These are phyloP conservation scores for Massariosphaeria phaeospora DNA, from an alignment of 495 filamentous ascomycete genomes.

Conservation along the genomic window DNA sequence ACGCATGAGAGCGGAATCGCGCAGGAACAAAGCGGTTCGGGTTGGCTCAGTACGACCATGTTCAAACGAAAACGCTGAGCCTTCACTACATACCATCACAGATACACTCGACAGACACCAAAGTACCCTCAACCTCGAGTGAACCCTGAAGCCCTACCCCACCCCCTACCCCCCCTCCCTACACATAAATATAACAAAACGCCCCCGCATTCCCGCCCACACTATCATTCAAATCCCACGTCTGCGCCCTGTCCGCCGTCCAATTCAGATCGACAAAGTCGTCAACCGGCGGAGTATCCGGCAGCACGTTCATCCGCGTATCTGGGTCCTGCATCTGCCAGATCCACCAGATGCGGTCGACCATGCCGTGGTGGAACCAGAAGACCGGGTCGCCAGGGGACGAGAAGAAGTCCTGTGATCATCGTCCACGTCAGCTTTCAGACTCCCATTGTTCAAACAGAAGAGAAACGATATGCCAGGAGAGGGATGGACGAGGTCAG, in stretches of 20 bases:
- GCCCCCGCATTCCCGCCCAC: constrained; percentile 21
- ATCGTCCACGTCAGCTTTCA: background rate
- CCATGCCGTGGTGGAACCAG: constrained; percentile 42
- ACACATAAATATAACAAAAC: constrained; percentile 32
- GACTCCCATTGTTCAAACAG: background rate
- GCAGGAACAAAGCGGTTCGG: too few relatives aligned
- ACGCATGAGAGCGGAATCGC: too few relatives aligned
- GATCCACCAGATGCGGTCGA: constrained; percentile 66
- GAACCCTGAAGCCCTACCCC: too few relatives aligned
- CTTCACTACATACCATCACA: too few relatives aligned
- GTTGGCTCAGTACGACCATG: too few relatives aligned
- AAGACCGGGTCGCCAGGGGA: constrained; percentile 31
- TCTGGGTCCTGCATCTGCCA: constrained; percentile 53
- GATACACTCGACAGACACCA: too few relatives aligned
- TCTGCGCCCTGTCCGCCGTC: constrained; percentile 5
- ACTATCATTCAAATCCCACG: constrained; percentile 15
- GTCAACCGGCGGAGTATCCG: constrained; percentile 14
- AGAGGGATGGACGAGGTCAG: background rate
- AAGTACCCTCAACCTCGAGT: too few relatives aligned
- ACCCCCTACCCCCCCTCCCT: too few relatives aligned
- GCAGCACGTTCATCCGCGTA: constrained; percentile 23
- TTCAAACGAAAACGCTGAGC: too few relatives aligned
- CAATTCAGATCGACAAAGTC: constrained; percentile 24
- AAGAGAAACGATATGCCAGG: background rate
- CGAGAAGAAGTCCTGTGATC: constrained; percentile 28